These are phyloP conservation scores for Heritiera fomes DNA, from an alignment of 345 rosid genomes.

Conservation along the genomic window DNA sequence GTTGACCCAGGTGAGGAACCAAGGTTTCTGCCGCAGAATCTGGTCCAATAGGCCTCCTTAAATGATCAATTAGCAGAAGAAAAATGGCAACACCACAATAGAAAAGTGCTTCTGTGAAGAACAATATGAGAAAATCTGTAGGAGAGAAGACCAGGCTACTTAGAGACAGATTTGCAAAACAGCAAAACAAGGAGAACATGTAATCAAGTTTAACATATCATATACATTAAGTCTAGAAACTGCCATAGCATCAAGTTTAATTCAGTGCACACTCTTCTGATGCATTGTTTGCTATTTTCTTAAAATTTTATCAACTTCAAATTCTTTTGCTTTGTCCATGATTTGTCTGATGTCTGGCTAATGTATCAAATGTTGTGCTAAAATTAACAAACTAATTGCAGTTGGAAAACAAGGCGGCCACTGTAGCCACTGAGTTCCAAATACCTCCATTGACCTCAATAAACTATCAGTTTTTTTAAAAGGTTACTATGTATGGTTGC, in stretches of 20 bases:
- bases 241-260: background rate
- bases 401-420: background rate
- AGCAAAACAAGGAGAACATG: conserved; percentile 4
- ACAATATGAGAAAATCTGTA: conserved; percentile 93
- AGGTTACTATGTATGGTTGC: background rate
- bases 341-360: background rate
- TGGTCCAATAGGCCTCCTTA: conserved; percentile 48
- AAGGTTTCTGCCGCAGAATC: conserved; percentile 26
- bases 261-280: background rate
- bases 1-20: conserved; percentile 61
- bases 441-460: background rate
- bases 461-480: conserved; percentile 5
- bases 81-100: conserved; percentile 82
- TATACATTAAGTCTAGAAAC: conserved; percentile 3
- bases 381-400: background rate
- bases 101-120: conserved; percentile 98
- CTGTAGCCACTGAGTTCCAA: background rate
- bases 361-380: background rate
- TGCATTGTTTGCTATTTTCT: background rate
- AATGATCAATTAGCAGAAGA: conserved; percentile 64
- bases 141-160: conserved; percentile 19
- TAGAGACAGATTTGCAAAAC: background rate
- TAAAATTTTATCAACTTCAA: background rate
- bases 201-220: conserved; percentile 1
- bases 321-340: background rate